phyloP scores from a whole-genome alignment of 1,284 basidiomycete genomes.

The Sanghuangporus weigelae region DNA sequence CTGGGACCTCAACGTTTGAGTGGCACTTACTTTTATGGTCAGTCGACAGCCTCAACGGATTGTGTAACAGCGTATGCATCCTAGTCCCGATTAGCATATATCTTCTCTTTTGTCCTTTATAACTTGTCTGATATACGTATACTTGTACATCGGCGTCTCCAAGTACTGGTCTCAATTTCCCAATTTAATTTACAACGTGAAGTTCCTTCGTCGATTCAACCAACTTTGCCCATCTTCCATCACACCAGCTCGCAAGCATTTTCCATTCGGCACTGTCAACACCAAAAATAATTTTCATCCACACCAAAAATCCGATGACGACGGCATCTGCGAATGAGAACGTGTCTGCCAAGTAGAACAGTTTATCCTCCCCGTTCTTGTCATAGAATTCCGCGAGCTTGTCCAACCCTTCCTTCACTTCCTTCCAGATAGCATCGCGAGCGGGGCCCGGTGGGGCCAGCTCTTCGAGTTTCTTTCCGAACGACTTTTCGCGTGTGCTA shows the following conservation, averaged over 20 bases:
- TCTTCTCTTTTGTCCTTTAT: too few species aligned
- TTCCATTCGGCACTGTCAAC: conserved; percentile 35
- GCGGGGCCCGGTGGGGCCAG: conserved; percentile 16
- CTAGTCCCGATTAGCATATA: too few species aligned
- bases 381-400: conserved; percentile 21
- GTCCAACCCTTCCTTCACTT: conserved; percentile 27
- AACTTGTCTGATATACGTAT: too few species aligned
- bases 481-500: conserved; percentile 29
- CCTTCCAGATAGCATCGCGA: conserved; percentile 26
- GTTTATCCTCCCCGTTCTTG: conserved; percentile 23
- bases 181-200: not conserved
- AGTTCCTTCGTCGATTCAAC: conserved; percentile 31
- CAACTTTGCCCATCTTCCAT: conserved; percentile 34
- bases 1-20: too few species aligned
- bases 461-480: conserved; percentile 33
- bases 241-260: conserved; percentile 30
- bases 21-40: too few species aligned
- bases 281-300: conserved; percentile 28
- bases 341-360: conserved; percentile 24
- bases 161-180: not conserved
- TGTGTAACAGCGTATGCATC: too few species aligned
- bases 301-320: conserved; percentile 27
- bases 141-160: too few species aligned
- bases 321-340: conserved; percentile 34
- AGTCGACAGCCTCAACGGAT: too few species aligned